These are phyloP conservation scores for Coemansia sp. DNA, from an alignment of 192 early-diverging fungal genomes.

Conservation along the genomic window DNA sequence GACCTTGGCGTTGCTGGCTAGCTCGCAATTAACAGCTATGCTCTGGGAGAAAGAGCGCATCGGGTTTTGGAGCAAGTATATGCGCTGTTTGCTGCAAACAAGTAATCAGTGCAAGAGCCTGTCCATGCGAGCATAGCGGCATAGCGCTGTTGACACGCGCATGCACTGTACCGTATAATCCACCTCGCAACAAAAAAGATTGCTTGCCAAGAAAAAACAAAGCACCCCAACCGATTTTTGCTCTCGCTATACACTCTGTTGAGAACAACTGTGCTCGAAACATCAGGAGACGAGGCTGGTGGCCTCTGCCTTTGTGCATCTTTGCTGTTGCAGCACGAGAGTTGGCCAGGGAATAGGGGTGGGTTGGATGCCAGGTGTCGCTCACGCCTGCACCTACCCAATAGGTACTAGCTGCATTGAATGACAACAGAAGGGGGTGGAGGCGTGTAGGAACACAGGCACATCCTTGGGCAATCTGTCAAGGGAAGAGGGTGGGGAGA, in stretches of 20 bases:
- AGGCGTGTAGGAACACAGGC: background rate
- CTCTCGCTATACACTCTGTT: background rate
- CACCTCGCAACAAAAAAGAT: background rate
- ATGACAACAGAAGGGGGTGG: background rate
- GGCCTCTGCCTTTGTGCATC: background rate
- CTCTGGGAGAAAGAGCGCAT: background rate
- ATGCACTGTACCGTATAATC: background rate
- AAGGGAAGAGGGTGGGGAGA: background rate
- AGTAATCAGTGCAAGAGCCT: background rate
- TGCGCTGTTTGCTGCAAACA: background rate
- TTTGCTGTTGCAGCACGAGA: background rate
- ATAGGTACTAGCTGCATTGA: background rate
- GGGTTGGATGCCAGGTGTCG: conserved; percentile 1
- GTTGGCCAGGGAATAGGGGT: background rate
- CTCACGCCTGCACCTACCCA: background rate
- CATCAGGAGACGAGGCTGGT: background rate
- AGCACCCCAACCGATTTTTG: background rate
- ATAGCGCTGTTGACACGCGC: background rate
- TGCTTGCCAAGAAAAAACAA: background rate
- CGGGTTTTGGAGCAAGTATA: background rate
- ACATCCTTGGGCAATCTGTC: conserved; percentile 4
- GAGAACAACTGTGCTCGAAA: background rate
- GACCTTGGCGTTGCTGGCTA: background rate
- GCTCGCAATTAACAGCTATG: background rate
- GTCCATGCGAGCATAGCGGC: background rate